Percentiles rank a stretch among this genome's conserved stretches.
Evolutionary conservation across 768 basidiomycete genomes (phyloP).

Genomic region (Mycena polygramma): DNA sequence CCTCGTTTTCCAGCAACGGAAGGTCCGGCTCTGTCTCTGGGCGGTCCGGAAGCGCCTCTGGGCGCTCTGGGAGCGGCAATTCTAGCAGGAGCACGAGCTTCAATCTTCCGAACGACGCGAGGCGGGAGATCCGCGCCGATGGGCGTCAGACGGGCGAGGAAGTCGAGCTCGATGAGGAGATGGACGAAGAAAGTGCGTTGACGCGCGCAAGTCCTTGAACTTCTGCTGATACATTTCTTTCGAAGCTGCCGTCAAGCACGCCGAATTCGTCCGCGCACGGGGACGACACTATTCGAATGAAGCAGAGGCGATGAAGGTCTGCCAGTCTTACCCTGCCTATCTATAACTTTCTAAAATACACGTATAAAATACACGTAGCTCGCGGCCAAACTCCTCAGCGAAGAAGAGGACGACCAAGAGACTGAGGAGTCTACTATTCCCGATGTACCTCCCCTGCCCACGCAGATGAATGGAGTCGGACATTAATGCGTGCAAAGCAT

Average conservation of each 20-base stretch:
- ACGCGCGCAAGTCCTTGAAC: constrained; percentile 1
- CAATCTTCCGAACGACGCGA: constrained; percentile 79
- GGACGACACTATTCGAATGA: constrained; percentile 92
- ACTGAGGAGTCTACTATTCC: constrained; percentile 39
- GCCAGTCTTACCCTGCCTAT: constrained; percentile 22
- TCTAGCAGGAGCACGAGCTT: constrained; percentile 89
- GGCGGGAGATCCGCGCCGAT: constrained; percentile 68
- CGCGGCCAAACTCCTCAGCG: constrained; percentile 72
- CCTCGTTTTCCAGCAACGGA: constrained; percentile 78
- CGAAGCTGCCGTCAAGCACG: constrained; percentile 84
- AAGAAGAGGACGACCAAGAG: constrained; percentile 65
- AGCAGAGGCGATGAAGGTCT: constrained; percentile 93
- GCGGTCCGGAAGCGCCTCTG: constrained; percentile 65
- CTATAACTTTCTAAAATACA: constrained; percentile 28
- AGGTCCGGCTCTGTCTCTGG: constrained; percentile 65
- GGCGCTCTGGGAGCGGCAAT: constrained; percentile 68
- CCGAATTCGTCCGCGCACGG: constrained; percentile 83
- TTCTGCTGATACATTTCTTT: constrained; percentile 7
- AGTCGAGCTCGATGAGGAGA: constrained; percentile 81
- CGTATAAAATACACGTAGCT: constrained; percentile 61
- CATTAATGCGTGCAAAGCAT: constrained; percentile 23
- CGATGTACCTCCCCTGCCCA: constrained; percentile 32
- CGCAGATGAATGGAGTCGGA: constrained; percentile 23
- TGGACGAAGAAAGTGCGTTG: constrained; percentile 88
- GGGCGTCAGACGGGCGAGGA: constrained; percentile 76